phyloP scores from a whole-genome alignment of 305 asterid genomes.

The Fraxinus baroniana region DNA sequence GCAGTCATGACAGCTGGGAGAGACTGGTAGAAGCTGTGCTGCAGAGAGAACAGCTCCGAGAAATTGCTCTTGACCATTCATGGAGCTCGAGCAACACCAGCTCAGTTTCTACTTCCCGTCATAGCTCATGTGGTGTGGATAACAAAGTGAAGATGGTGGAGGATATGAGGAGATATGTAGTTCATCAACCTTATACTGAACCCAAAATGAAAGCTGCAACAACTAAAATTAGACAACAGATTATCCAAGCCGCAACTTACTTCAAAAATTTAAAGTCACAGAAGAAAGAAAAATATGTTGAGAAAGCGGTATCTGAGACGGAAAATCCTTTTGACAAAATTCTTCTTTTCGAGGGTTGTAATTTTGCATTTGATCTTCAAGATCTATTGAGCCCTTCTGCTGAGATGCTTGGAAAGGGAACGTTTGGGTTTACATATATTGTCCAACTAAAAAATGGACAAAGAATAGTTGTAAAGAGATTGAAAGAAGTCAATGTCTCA shows the following conservation, averaged over 20 bases:
- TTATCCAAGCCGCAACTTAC: background rate
- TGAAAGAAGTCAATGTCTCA: background rate
- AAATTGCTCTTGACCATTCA: slow-evolving; percentile 33
- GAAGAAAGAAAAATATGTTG: background rate
- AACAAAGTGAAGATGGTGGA: background rate
- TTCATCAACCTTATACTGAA: background rate
- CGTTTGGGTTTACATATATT: background rate
- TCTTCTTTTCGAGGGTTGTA: slow-evolving; percentile 5
- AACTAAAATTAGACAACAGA: background rate
- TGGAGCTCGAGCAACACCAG: slow-evolving; percentile 31
- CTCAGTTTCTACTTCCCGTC: slow-evolving; percentile 23
- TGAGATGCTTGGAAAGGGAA: background rate
- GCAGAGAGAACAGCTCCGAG: slow-evolving; percentile 28
- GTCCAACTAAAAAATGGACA: background rate
- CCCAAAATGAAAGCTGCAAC: background rate
- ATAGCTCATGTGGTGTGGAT: background rate
- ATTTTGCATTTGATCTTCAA: background rate
- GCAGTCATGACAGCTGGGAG: slow-evolving; percentile 28
- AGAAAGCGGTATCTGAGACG: background rate
- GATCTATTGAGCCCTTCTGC: background rate
- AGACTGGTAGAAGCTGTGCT: slow-evolving; percentile 29
- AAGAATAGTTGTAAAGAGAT: background rate
- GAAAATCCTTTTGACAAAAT: background rate
- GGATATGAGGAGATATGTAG: background rate
- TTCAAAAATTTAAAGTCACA: background rate